phyloP scores from a whole-genome alignment of 257 asterid species.

The Plantago elongata region DNA sequence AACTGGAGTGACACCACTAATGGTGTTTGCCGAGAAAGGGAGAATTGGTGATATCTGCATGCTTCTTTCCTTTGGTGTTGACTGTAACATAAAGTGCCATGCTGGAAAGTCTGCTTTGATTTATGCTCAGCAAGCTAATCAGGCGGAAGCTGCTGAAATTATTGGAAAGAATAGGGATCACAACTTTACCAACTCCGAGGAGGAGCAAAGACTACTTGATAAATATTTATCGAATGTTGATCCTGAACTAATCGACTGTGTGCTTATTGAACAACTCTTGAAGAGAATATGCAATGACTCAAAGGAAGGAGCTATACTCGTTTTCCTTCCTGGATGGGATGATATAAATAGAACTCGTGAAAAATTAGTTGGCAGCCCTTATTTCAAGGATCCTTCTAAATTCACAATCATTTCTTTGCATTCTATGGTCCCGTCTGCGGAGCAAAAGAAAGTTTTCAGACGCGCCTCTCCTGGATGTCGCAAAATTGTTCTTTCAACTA shows the following conservation, averaged over 20 bases:
- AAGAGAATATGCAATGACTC: conserved; percentile 66
- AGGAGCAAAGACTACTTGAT: conserved; percentile 60
- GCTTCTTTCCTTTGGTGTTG: conserved; percentile 83
- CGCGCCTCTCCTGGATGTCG: conserved; percentile 72
- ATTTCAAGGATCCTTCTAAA: conserved; percentile 55
- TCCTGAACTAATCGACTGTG: conserved; percentile 66
- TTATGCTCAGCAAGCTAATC: conserved; percentile 59
- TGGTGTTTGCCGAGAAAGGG: conserved; percentile 86
- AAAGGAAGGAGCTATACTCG: conserved; percentile 73
- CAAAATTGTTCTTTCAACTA: conserved; percentile 85
- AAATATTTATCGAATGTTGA: conserved; percentile 59
- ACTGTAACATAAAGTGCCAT: conserved; percentile 46
- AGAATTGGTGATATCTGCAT: conserved; percentile 68
- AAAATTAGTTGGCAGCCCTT: conserved; percentile 52
- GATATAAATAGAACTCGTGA: conserved; percentile 72
- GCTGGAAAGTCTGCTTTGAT: conserved; percentile 67
- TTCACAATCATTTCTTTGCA: conserved; percentile 64
- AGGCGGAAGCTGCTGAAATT: conserved; percentile 59
- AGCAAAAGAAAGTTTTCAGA: conserved; percentile 80
- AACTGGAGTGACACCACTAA: conserved; percentile 77
- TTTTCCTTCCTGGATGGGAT: conserved; percentile 98
- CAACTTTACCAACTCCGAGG: conserved; percentile 33
- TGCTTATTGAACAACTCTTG: conserved; percentile 76
- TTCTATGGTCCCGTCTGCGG: conserved; percentile 78
- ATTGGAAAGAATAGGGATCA: conserved; percentile 53